phyloP scores from a whole-genome alignment of 371 early-diverging fungal species.

The Lichtheimia corymbifera region DNA sequence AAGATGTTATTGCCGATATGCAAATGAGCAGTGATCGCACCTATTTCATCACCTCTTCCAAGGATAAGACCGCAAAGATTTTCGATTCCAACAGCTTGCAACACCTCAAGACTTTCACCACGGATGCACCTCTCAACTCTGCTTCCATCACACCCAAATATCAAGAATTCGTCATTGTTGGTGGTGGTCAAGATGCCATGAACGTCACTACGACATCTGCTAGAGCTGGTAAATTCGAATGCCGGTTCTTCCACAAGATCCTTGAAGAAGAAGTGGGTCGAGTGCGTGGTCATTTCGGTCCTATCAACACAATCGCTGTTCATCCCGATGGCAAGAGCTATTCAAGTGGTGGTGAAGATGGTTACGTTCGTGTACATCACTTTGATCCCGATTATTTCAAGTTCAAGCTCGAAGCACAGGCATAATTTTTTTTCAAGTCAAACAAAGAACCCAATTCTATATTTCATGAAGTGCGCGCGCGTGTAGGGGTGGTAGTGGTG shows the following conservation, averaged over 20 bases:
- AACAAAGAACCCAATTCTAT: too few relatives aligned
- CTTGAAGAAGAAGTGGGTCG: constrained; percentile 97
- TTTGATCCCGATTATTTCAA: constrained; percentile 95
- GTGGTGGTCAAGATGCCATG: constrained; percentile 85
- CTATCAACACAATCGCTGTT: constrained; percentile 98
- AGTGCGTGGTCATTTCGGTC: constrained; percentile 99
- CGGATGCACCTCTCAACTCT: constrained; percentile 97
- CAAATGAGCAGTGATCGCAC: constrained; percentile 92
- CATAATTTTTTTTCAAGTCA: too few relatives aligned
- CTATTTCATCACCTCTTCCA: constrained; percentile 96
- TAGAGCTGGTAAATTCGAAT: constrained; percentile 97
- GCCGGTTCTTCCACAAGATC: constrained; percentile 97
- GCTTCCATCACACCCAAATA: constrained; percentile 89
- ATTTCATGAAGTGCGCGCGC: too few relatives aligned
- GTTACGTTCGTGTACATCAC: constrained; percentile 94
- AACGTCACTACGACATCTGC: constrained; percentile 96
- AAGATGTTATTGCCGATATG: constrained; percentile 85
- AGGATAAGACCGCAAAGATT: constrained; percentile 94
- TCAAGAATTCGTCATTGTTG: constrained; percentile 79
- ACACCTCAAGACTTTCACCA: constrained; percentile 81
- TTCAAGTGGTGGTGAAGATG: constrained; percentile 98
- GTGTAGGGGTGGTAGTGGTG: too few relatives aligned
- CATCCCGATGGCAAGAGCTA: constrained; percentile 94
- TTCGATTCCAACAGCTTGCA: constrained; percentile 85
- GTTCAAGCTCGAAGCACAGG: constrained; percentile 75